phyloP scores from a whole-genome alignment of 1,139 yeast species.

The Entelexis paramagnoliae region DNA sequence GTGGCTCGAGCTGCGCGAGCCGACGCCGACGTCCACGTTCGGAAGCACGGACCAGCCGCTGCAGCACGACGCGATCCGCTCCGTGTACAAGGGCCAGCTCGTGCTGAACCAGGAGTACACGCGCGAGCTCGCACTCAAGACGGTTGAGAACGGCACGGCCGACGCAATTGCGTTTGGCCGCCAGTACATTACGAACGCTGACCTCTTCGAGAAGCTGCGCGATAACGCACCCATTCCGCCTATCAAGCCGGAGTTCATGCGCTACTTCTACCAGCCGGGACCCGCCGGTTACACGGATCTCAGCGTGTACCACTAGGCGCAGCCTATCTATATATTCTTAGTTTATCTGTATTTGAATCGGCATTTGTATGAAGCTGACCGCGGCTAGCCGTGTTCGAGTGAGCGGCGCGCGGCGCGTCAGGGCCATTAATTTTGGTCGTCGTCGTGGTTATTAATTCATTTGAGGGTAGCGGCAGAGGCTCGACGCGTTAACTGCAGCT shows the following conservation, averaged over 20 bases:
- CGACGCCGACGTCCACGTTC: conserved; percentile 40
- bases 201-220: conserved; percentile 23
- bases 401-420: no score
- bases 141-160: conserved; percentile 34
- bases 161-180: conserved; percentile 40
- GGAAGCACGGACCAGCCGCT: conserved; percentile 19
- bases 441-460: not conserved
- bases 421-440: no score
- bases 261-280: conserved; percentile 15
- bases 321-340: not conserved
- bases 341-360: not conserved
- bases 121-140: conserved; percentile 29
- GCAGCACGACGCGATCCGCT: conserved; percentile 32
- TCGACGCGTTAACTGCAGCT: not conserved
- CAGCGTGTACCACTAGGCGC: not conserved
- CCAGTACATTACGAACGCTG: conserved; percentile 43
- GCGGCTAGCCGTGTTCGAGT: no score
- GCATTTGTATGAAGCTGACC: not conserved
- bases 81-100: conserved; percentile 42
- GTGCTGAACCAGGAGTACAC: conserved; percentile 24
- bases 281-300: conserved; percentile 16
- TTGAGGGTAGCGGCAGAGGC: not conserved
- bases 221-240: conserved; percentile 6
- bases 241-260: conserved; percentile 1
- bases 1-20: conserved; percentile 3